These are phyloP conservation scores for Nannochloropsis gaditana DNA, from an alignment of 108 stramenopile species.

Conservation along the genomic window DNA sequence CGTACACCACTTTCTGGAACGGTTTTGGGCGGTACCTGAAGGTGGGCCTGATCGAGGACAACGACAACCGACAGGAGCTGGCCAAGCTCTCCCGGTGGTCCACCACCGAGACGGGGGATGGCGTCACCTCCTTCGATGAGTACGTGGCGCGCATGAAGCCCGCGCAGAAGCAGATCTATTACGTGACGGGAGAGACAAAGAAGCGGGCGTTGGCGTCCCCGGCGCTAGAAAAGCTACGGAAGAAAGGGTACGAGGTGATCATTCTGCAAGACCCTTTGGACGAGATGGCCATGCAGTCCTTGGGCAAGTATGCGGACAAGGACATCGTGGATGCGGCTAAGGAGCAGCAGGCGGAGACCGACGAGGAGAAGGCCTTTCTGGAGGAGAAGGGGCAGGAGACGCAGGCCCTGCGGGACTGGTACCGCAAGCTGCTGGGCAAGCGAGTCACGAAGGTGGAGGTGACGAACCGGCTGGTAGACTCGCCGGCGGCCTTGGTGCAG, in stretches of 20 bases:
- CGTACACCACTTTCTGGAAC: constrained; percentile 77
- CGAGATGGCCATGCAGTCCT: constrained; percentile 85
- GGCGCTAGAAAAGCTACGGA: constrained; percentile 76
- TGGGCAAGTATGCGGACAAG: constrained; percentile 66
- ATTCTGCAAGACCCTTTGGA: constrained; percentile 89
- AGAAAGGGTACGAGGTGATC: constrained; percentile 82
- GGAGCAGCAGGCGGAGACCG: constrained; percentile 82
- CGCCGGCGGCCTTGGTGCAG: constrained; percentile 86
- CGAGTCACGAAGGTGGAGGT: constrained; percentile 78
- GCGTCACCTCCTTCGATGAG: constrained; percentile 72
- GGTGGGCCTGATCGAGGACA: constrained; percentile 85
- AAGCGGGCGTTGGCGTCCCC: constrained; percentile 64
- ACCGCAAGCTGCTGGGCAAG: constrained; percentile 25
- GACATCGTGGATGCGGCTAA: constrained; percentile 71
- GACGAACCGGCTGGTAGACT: constrained; percentile 69
- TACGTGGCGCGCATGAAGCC: constrained; percentile 79
- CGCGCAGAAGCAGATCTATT: constrained; percentile 88
- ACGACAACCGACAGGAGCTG: constrained; percentile 76
- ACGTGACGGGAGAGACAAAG: constrained; percentile 85
- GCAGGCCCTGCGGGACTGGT: constrained; percentile 12
- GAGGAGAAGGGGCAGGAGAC: neutral
- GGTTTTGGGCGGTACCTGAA: constrained; percentile 97
- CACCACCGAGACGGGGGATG: constrained; percentile 68
- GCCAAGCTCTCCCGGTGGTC: constrained; percentile 74
- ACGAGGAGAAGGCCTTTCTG: constrained; percentile 60